phyloP scores from a whole-genome alignment of 2,329 filamentous ascomycete genomes.

The Colletotrichum phormii region DNA sequence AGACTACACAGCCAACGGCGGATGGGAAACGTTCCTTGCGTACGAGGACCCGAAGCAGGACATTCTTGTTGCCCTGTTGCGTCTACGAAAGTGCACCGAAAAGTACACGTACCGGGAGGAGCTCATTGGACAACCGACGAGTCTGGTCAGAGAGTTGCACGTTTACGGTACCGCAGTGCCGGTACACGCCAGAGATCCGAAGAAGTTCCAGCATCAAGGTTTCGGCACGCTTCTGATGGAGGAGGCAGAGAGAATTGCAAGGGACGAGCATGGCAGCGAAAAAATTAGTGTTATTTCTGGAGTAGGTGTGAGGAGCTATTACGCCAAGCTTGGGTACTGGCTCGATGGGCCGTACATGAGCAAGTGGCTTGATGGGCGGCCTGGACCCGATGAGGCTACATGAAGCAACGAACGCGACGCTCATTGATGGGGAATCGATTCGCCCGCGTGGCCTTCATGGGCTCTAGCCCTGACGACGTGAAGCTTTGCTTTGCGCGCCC shows the following conservation, averaged over 20 bases:
- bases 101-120: conserved; percentile 95
- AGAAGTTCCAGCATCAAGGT: conserved; percentile 98
- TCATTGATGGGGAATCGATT: neutral
- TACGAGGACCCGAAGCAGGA: conserved; percentile 99
- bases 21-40: conserved; percentile 98
- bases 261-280: conserved; percentile 90
- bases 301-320: conserved; percentile 95
- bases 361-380: conserved; percentile 69
- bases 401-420: neutral
- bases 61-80: conserved; percentile 90
- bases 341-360: conserved; percentile 91
- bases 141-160: conserved; percentile 92
- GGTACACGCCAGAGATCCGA: conserved; percentile 92
- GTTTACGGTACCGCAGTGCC: conserved; percentile 98
- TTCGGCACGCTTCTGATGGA: conserved; percentile 98
- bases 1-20: conserved; percentile 94
- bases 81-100: conserved; percentile 88
- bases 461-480: neutral
- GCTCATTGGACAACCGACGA: conserved; percentile 86
- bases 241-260: conserved; percentile 93
- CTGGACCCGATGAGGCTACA: conserved; percentile 35
- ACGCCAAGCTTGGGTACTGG: conserved; percentile 91
- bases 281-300: conserved; percentile 99
- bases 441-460: neutral
- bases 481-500: neutral